These are phyloP conservation scores for Hericium erinaceus DNA, from an alignment of 768 basidiomycete species.

Conservation along the genomic window DNA sequence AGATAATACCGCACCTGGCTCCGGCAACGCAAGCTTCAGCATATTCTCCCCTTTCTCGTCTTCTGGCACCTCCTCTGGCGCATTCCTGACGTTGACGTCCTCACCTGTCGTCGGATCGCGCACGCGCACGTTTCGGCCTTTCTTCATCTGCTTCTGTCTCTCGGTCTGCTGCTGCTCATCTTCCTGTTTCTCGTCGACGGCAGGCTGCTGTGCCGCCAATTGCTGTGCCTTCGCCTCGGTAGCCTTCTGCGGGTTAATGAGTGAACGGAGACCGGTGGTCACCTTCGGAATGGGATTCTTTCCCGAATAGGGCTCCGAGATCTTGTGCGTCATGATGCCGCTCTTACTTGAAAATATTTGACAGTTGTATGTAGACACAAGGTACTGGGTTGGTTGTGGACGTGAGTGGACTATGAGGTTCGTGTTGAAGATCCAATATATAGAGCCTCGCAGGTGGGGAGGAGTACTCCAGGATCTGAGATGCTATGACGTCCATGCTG, in stretches of 20 bases:
- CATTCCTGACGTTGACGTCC: constrained; percentile 40
- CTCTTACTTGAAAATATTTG: too few relatives aligned
- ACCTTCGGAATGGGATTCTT: constrained; percentile 25
- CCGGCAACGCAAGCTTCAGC: constrained; percentile 20
- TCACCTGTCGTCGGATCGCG: constrained; percentile 40
- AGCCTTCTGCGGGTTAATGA: constrained; percentile 21
- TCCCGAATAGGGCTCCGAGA: constrained; percentile 23
- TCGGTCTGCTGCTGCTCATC: constrained; percentile 16
- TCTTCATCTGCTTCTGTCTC: constrained; percentile 17
- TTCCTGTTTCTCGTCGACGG: background rate
- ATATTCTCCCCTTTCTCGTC: constrained; percentile 21
- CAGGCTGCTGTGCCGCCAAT: constrained; percentile 13
- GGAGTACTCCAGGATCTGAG: too few relatives aligned
- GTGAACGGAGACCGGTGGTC: constrained; percentile 20
- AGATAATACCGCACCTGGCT: constrained; percentile 17
- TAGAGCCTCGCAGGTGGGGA: background rate
- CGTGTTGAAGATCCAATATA: too few relatives aligned
- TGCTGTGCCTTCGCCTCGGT: constrained; percentile 23
- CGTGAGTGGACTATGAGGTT: too few relatives aligned
- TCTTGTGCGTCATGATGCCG: constrained; percentile 19
- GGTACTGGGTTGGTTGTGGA: too few relatives aligned
- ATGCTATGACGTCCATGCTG: too few relatives aligned
- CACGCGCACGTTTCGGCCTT: constrained; percentile 26
- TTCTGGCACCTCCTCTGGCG: constrained; percentile 21
- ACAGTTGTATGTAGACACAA: too few relatives aligned